phyloP scores from a whole-genome alignment of 257 asterid species.

The Catharanthus roseus region DNA sequence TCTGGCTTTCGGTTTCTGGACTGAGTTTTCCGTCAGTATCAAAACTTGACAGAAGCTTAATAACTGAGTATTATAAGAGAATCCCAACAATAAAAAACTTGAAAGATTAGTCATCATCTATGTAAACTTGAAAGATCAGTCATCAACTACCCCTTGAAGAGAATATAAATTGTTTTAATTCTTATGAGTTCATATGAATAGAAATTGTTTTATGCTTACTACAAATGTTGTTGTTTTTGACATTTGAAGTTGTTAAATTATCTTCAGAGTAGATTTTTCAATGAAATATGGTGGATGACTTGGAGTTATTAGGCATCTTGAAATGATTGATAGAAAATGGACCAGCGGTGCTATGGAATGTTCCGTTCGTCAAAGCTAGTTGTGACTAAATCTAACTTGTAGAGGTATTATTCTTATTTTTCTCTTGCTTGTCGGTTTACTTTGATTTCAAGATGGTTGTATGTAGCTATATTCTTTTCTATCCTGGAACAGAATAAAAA shows the following conservation, averaged over 20 bases:
- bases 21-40: background rate
- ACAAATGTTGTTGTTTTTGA: background rate
- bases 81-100: background rate
- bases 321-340: background rate
- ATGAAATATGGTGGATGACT: background rate
- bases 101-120: background rate
- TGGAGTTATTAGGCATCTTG: constrained; percentile 8
- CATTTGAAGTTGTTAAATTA: constrained; percentile 6
- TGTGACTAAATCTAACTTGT: background rate
- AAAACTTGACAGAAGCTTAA: background rate
- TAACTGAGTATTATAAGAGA: background rate
- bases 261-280: background rate
- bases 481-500: background rate
- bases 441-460: background rate
- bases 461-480: background rate
- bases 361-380: no score
- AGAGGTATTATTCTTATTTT: no score
- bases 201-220: background rate
- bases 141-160: no score
- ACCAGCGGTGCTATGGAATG: no score
- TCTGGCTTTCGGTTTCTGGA: background rate
- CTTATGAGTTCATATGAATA: no score
- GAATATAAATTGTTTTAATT: no score
- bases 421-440: no score
- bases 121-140: background rate